These are phyloP conservation scores for Chlorella sp. DNA, from an alignment of 139 green algal species.

Conservation along the genomic window DNA sequence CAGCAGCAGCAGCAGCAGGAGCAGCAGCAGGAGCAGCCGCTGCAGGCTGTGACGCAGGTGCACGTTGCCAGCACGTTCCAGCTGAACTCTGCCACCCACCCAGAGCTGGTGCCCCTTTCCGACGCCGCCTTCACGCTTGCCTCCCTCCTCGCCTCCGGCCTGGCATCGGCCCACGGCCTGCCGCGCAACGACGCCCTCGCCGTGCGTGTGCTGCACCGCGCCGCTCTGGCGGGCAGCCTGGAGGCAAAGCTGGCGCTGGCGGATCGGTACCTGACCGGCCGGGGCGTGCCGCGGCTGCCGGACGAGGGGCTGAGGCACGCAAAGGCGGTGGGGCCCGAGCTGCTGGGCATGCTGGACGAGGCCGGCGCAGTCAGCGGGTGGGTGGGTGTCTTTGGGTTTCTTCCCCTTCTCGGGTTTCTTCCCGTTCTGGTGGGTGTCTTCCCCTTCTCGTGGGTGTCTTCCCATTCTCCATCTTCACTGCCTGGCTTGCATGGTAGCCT, in stretches of 20 bases:
- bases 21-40: no score
- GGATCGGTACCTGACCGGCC: constrained; percentile 17
- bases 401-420: no score
- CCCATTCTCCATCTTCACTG: no score
- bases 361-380: background rate
- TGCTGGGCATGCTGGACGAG: constrained; percentile 23
- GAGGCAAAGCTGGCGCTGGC: constrained; percentile 32
- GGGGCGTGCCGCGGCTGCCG: constrained; percentile 12
- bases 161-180: background rate
- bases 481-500: no score
- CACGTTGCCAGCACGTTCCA: background rate
- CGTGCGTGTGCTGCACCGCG: background rate
- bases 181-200: constrained; percentile 11
- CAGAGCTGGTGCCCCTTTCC: constrained; percentile 20
- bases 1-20: background rate
- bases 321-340: background rate
- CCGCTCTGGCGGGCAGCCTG: constrained; percentile 8
- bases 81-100: background rate
- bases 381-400: background rate
- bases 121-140: constrained; percentile 24
- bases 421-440: no score
- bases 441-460: no score
- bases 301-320: constrained; percentile 21
- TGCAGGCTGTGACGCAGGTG: no score
- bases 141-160: background rate